Base-by-base conservation (phyloP, 306 rosid species). In the Carpinus viminea region DNA sequence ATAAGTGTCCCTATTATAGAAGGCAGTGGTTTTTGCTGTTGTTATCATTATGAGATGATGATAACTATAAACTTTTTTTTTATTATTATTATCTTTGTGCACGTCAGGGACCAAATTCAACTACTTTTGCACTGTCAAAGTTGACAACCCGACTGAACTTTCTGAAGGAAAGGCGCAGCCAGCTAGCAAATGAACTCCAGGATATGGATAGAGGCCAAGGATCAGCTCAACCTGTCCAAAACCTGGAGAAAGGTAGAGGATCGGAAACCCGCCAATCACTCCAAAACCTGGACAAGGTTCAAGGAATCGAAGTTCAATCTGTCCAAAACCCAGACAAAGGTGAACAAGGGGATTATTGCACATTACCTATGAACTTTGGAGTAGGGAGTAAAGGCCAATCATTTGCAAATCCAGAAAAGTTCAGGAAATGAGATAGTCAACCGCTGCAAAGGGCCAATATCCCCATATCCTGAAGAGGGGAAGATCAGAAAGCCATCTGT, bases 131-230 rank as follows among this genome's bases (percentile, higher is more conserved):
- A 56, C 47, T 88, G 80, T 86, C 98, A 48, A 95, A 95, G 87
- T 80, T 93, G 89, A 90, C 97, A 17, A 85, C 88, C 73, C 85
- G 88, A 68, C 88, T 89, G 76, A 93, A 96, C 84, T 89, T 96
- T 82, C 82, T 96, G 93, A 93, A 96, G 88, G 98, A 90, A 87
- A 79, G 85, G 41, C 87, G 89, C 17, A 85, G 75, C 79, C 98
- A 90, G 74, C 78, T 55, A 61, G 78, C 87, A 60, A 88, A 74
- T 79, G 98, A 93, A 77, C 81, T 81, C 76, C 93, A 88, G 68
- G 82, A 87, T n/a, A 20, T 71, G 80, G 93, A 89, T 45, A 88
- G 76, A 73, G 80, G 89, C 54, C 81, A 83, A 50, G 93, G 83
- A 3, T 79, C 84, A 9, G 74, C 82, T 73, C 82, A 75, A 28